phyloP scores from a whole-genome alignment of 768 basidiomycete species.

The Termitomyces titanicus region DNA sequence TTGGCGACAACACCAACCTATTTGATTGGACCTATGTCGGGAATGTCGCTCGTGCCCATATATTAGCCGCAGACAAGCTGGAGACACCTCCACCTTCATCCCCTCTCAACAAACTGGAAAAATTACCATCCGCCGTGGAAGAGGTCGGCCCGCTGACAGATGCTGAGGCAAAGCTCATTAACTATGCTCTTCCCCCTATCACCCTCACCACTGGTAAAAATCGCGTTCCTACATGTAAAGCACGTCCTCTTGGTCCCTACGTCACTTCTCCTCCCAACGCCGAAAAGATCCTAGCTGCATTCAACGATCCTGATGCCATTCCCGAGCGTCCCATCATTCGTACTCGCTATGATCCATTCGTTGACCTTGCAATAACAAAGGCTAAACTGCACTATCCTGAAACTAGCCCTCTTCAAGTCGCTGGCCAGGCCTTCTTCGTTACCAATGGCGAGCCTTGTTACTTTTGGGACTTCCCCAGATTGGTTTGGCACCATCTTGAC shows the following conservation, averaged over 20 bases:
- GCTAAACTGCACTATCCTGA: slow-evolving; percentile 42
- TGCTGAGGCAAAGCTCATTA: slow-evolving; percentile 39
- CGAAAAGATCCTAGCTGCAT: slow-evolving; percentile 52
- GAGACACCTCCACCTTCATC: slow-evolving; percentile 45
- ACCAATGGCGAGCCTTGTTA: slow-evolving; percentile 95
- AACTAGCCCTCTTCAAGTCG: slow-evolving; percentile 67
- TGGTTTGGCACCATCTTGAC: slow-evolving; percentile 73
- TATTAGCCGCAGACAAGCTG: slow-evolving; percentile 90
- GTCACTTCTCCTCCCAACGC: slow-evolving; percentile 57
- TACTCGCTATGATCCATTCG: slow-evolving; percentile 80
- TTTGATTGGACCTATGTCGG: slow-evolving; percentile 97
- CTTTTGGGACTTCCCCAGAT: slow-evolving; percentile 92
- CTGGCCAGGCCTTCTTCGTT: slow-evolving; percentile 94
- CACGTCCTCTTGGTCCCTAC: slow-evolving; percentile 83
- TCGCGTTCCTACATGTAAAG: slow-evolving; percentile 73
- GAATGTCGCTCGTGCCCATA: slow-evolving; percentile 91
- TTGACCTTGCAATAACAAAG: slow-evolving; percentile 51
- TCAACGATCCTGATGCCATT: slow-evolving; percentile 41
- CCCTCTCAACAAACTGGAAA: slow-evolving; percentile 31
- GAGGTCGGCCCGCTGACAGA: slow-evolving; percentile 39
- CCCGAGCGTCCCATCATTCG: slow-evolving; percentile 58
- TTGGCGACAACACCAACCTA: slow-evolving; percentile 90
- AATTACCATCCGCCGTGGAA: slow-evolving; percentile 29
- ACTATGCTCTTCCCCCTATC: slow-evolving; percentile 56
- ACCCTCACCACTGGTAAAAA: slow-evolving; percentile 59